Conservation (phyloP, 768 basidiomycete species). For the Trametopsis cervina region DNA sequence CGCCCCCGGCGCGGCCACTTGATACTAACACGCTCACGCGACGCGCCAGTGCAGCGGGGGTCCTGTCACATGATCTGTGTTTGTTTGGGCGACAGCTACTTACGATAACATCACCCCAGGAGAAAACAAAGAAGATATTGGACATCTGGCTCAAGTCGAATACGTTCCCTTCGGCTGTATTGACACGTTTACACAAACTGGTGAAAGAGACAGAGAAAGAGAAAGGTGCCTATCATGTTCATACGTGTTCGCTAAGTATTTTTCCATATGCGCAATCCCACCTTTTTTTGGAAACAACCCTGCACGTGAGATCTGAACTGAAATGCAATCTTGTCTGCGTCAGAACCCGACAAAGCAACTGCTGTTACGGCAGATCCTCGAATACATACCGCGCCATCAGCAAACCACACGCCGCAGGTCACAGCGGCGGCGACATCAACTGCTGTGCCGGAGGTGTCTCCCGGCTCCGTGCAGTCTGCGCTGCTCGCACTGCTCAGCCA, state of each 20-base stretch:
- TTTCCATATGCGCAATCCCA: conserved; percentile 61
- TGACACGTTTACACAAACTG: conserved; percentile 66
- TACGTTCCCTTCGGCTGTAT: conserved; percentile 77
- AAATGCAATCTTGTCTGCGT: conserved; percentile 62
- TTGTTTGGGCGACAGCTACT: too few species aligned
- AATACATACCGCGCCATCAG: conserved; percentile 12
- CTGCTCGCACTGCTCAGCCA: conserved; percentile 65
- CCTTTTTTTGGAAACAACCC: conserved; percentile 37
- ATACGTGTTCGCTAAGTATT: conserved; percentile 78
- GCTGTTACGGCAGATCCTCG: not conserved
- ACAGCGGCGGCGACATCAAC: conserved; percentile 13
- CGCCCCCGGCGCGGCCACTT: too few species aligned
- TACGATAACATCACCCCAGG: conserved; percentile 58
- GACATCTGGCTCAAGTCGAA: conserved; percentile 94
- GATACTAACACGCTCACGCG: not conserved
- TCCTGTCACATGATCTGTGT: conserved; percentile 24
- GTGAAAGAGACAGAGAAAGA: conserved; percentile 44
- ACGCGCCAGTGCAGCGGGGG: conserved; percentile 14
- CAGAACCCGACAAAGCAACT: conserved; percentile 32
- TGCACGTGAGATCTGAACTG: conserved; percentile 59
- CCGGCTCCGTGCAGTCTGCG: conserved; percentile 49
- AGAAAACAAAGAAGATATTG: conserved; percentile 94
- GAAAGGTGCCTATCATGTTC: conserved; percentile 83
- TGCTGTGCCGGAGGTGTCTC: conserved; percentile 18
- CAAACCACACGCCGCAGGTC: conserved; percentile 15